Conservation (phyloP, 768 basidiomycete genomes). For the Mycena latifolia region DNA sequence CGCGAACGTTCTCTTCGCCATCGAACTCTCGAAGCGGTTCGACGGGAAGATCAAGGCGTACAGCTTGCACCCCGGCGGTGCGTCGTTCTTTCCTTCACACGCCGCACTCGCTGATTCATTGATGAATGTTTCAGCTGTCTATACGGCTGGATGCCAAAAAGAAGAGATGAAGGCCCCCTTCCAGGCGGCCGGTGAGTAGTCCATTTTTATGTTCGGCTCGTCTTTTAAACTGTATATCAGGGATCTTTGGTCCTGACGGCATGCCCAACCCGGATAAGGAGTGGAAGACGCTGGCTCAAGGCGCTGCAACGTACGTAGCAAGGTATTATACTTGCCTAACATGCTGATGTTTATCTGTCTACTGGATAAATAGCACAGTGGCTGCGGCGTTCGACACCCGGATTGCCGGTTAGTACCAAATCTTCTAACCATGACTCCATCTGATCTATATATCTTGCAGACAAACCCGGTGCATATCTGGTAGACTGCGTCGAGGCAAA, state of each 20-base stretch:
- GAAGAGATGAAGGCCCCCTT: background rate
- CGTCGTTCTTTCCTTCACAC: background rate
- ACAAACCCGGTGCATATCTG: too few species aligned
- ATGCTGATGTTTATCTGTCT: too few species aligned
- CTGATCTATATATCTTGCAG: too few species aligned
- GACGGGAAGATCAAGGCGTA: slow-evolving; percentile 18
- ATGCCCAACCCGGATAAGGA: background rate
- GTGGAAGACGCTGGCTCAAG: background rate
- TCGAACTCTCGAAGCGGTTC: slow-evolving; percentile 18
- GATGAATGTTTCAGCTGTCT: too few species aligned
- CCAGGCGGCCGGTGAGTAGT: background rate
- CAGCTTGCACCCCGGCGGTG: slow-evolving; percentile 19
- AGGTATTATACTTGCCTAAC: too few species aligned
- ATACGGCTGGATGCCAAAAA: too few species aligned
- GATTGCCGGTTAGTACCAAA: too few species aligned
- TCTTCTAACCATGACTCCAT: too few species aligned
- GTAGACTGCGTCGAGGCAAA: background rate
- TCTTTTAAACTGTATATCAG: background rate
- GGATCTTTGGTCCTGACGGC: background rate
- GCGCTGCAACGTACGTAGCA: background rate
- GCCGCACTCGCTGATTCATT: background rate
- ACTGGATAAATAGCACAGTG: too few species aligned
- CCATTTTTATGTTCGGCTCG: background rate
- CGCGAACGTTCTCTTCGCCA: slow-evolving; percentile 27
- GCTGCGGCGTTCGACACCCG: too few species aligned